A percentile compares a stretch with the other conserved stretches of the same genome.
phyloP scores from a whole-genome alignment of 2,329 filamentous ascomycete species.

The Xylariaceae sp. region DNA sequence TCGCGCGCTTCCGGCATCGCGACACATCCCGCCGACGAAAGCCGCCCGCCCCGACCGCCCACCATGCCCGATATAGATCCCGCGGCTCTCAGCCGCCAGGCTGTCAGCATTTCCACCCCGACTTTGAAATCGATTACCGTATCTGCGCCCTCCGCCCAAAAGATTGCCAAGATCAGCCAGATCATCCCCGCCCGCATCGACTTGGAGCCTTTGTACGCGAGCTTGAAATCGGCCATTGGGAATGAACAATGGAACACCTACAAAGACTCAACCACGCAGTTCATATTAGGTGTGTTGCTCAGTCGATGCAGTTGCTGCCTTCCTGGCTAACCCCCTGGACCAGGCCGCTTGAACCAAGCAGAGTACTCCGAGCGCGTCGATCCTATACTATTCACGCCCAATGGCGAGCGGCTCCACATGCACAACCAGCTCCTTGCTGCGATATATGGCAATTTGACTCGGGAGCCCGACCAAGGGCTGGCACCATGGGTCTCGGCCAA shows the following conservation, averaged over 20 bases:
- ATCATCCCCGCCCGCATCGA: constrained; percentile 60
- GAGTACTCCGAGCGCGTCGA: constrained; percentile 55
- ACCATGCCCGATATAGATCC: constrained; percentile 64
- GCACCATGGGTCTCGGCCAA: constrained; percentile 66
- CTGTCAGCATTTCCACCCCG: constrained; percentile 51
- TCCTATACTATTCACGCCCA: constrained; percentile 48
- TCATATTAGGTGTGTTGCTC: constrained; percentile 48
- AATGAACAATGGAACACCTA: constrained; percentile 57
- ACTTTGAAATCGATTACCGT: constrained; percentile 52
- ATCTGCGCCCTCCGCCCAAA: constrained; percentile 39
- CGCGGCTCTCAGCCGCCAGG: constrained; percentile 57
- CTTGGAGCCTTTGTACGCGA: constrained; percentile 56
- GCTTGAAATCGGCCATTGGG: constrained; percentile 52
- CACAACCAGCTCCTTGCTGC: constrained; percentile 62
- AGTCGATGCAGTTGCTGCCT: constrained; percentile 1
- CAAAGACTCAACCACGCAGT: constrained; percentile 55
- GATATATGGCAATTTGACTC: constrained; percentile 61
- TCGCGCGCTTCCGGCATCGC: constrained; percentile 12
- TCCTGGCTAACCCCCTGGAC: constrained; percentile 20
- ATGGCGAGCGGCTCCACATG: constrained; percentile 53
- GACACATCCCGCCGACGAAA: constrained; percentile 1
- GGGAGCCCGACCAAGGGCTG: constrained; percentile 59
- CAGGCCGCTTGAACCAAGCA: constrained; percentile 55
- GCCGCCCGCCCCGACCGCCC: constrained; percentile 17
- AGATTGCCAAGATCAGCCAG: constrained; percentile 52